Conservation (phyloP, 768 basidiomycete genomes). For the Dendrothele bispora region DNA sequence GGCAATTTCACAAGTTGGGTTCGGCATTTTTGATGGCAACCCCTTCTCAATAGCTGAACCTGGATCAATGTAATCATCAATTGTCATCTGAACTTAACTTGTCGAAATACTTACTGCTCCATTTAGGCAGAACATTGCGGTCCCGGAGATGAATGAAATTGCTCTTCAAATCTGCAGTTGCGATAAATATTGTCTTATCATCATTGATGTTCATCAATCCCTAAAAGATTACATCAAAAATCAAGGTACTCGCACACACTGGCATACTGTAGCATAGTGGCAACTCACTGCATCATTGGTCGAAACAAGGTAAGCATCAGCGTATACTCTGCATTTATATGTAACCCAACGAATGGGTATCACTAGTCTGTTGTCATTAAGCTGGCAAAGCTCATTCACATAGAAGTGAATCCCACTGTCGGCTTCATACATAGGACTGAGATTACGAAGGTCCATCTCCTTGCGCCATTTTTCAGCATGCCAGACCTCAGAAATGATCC, state of each 20-base stretch:
- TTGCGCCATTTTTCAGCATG: constrained; percentile 14
- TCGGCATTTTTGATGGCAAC: constrained; percentile 7
- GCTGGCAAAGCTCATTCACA: constrained; percentile 16
- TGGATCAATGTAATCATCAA: too few species aligned
- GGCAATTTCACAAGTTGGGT: constrained; percentile 7
- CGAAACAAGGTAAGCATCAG: constrained; percentile 7
- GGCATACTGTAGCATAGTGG: neutral
- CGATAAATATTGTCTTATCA: neutral
- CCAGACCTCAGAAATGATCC: constrained; percentile 14
- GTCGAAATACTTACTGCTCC: neutral
- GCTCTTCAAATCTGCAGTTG: neutral
- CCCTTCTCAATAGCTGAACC: too few species aligned
- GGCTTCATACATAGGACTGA: constrained; percentile 11
- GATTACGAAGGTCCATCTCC: neutral
- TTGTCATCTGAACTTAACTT: too few species aligned
- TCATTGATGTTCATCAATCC: neutral
- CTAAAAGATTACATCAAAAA: neutral
- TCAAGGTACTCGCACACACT: neutral
- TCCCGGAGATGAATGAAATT: neutral
- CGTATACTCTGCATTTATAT: constrained; percentile 1
- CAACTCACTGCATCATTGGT: neutral
- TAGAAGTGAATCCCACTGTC: constrained; percentile 13
- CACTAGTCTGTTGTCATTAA: constrained; percentile 11
- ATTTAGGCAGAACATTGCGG: neutral
- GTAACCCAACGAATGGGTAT: constrained; percentile 20